Conservation (phyloP, 2,329 filamentous ascomycete species). For the Neoascochyta sp. region DNA sequence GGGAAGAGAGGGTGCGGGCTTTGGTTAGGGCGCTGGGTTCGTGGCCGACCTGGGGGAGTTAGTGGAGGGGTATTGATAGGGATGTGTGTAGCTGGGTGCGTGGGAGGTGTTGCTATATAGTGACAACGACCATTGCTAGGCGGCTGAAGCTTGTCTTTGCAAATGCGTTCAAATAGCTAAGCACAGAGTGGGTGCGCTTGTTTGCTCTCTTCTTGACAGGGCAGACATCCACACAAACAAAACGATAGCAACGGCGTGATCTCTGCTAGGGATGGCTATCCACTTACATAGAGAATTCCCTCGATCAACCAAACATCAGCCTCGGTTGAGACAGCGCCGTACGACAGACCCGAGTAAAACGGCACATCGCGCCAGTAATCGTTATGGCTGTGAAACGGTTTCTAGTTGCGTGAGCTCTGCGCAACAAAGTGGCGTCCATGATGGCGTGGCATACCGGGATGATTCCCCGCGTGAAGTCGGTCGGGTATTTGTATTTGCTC, state of each 20-base stretch:
- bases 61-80: too few species aligned
- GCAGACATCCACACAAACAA: too few species aligned
- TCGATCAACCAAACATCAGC: conserved; percentile 60
- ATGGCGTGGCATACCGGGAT: conserved; percentile 45
- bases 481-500: conserved; percentile 57
- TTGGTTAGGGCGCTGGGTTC: conserved; percentile 50
- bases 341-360: conserved; percentile 52
- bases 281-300: conserved; percentile 51
- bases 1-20: conserved; percentile 52
- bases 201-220: too few species aligned
- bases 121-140: too few species aligned
- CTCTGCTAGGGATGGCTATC: background rate
- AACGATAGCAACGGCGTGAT: too few species aligned
- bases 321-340: conserved; percentile 57
- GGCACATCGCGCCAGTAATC: conserved; percentile 55
- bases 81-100: too few species aligned
- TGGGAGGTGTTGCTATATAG: too few species aligned
- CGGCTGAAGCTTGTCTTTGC: too few species aligned
- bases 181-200: too few species aligned
- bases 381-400: conserved; percentile 56
- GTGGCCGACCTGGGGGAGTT: conserved; percentile 51
- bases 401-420: conserved; percentile 32
- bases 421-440: background rate
- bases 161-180: too few species aligned
- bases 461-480: conserved; percentile 58